Evolutionary conservation across 345 rosid genomes (phyloP), one percentile per base, ranked within the genome.

Genomic region (Pistacia integerrima): DNA sequence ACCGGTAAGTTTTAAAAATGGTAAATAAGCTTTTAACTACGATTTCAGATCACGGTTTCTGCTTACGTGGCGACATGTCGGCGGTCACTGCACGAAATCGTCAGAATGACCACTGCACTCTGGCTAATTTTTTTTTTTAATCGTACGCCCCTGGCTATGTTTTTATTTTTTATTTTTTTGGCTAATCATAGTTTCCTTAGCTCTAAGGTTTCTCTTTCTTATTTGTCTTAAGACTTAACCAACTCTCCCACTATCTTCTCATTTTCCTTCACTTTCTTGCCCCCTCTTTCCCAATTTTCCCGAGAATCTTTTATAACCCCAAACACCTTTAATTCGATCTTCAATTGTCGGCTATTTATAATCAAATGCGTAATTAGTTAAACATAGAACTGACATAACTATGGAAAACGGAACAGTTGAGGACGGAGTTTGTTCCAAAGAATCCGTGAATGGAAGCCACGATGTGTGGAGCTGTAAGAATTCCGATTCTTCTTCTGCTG

Each of bases 401-500:
- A 63, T 88, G 88, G 83, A 83, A 59, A 81, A 77, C 79, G 78
- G 71, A 30, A 63, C 16, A 0, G 18, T 44, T 1, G 82, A 77
- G 44, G 77, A 86, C 82, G 90, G 88, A 18, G 87, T 94, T 46
- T 91, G 93, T 81, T 84, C 96, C 5, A 62, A 89, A 55, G 94
- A 92, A 52, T 91, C 91, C 18, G 80, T 76, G 3, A 83, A 88
- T 67, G 98, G 93, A 20, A 90, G 97, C 79, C 66, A 89, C 63
- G 93, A 92, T 60, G 88, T 92, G 6, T 91, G 95, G 94, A 92
- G 97, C 62, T 85, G 90, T 70, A 83, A 82, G 38, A 82, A 74
- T 25, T 84, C 94, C 20, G 89, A 83, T 75, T 76, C 93, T 75
- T 83, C 88, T 51, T 83, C 94, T 9, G 95, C 95, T 9, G 97